Evolutionary conservation across 78 protist genomes (phyloP).

Genomic region (Planoprotostelium fungivorum): DNA sequence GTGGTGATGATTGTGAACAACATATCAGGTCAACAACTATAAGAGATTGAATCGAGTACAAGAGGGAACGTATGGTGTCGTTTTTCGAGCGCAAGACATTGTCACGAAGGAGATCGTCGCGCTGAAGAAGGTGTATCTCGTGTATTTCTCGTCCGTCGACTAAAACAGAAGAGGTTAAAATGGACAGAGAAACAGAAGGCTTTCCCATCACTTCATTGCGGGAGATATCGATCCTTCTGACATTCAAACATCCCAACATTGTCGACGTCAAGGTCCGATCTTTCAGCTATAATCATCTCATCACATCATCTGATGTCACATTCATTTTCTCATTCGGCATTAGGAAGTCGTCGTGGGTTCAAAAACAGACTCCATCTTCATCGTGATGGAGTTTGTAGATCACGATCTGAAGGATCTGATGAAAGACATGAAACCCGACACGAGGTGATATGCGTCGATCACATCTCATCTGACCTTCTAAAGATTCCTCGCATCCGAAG

Average conservation of each 20-base stretch:
- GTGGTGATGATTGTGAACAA: not conserved
- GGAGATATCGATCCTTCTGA: constrained; percentile 89
- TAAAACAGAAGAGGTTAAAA: constrained; percentile 20
- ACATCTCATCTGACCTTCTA: not conserved
- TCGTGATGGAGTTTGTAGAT: constrained; percentile 70
- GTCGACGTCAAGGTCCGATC: constrained; percentile 60
- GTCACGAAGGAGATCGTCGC: constrained; percentile 86
- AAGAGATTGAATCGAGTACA: not conserved
- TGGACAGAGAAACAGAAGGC: constrained; percentile 97
- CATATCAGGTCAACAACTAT: not conserved
- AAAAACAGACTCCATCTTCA: constrained; percentile 20
- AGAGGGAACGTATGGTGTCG: not conserved
- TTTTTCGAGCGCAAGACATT: constrained; percentile 80
- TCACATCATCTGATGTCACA: too few species aligned
- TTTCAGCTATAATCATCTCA: not conserved
- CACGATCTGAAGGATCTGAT: constrained; percentile 57
- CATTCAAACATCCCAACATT: constrained; percentile 91
- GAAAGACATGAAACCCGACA: constrained; percentile 7
- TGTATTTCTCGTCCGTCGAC: constrained; percentile 11
- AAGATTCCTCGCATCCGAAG: constrained; percentile 45
- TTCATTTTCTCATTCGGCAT: too few species aligned
- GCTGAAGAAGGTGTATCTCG: constrained; percentile 83
- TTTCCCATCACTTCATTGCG: constrained; percentile 96
- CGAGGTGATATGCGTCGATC: not conserved
- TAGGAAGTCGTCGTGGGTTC: not conserved